A percentile compares a stretch with the other conserved stretches of the same genome.
Evolutionary conservation across 176 grass and related monocot genomes (phyloP).

Genomic region (Avena atlantica): DNA sequence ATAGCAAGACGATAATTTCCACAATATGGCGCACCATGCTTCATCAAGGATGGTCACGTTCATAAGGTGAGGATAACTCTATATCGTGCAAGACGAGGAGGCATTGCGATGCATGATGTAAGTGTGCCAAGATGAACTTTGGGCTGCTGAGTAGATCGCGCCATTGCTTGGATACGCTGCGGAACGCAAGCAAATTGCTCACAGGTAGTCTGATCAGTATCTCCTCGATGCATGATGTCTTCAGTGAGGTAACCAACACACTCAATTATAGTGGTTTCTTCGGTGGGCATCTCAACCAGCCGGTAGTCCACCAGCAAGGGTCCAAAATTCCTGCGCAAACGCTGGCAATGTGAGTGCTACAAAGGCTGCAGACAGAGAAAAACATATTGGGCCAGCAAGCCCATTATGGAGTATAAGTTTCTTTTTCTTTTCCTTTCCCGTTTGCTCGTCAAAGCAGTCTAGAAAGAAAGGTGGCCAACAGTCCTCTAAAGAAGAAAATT

Average conservation of each 20-base stretch:
- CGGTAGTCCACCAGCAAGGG: too few species aligned
- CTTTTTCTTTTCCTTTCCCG: too few species aligned
- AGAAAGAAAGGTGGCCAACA: too few species aligned
- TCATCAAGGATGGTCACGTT: neutral
- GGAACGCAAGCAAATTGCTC: neutral
- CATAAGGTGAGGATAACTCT: neutral
- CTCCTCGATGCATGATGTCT: neutral
- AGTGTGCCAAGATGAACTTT: neutral
- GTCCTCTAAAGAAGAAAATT: too few species aligned
- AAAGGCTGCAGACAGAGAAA: neutral
- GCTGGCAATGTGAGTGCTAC: neutral
- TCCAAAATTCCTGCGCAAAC: neutral
- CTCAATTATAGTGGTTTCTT: neutral
- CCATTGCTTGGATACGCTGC: conserved; percentile 1
- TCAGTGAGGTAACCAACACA: neutral
- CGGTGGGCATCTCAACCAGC: neutral
- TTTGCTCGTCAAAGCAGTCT: too few species aligned
- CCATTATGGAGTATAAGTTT: too few species aligned
- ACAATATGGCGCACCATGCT: neutral
- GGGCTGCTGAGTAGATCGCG: neutral
- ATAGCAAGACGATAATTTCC: neutral
- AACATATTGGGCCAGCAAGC: too few species aligned
- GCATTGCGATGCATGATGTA: neutral
- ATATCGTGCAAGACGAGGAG: neutral
- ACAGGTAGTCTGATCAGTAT: neutral